Evolutionary conservation across 2,329 filamentous ascomycete species (phyloP), one percentile per base, ranked within the genome.

Genomic region (Sclerotinia spermophila): DNA sequence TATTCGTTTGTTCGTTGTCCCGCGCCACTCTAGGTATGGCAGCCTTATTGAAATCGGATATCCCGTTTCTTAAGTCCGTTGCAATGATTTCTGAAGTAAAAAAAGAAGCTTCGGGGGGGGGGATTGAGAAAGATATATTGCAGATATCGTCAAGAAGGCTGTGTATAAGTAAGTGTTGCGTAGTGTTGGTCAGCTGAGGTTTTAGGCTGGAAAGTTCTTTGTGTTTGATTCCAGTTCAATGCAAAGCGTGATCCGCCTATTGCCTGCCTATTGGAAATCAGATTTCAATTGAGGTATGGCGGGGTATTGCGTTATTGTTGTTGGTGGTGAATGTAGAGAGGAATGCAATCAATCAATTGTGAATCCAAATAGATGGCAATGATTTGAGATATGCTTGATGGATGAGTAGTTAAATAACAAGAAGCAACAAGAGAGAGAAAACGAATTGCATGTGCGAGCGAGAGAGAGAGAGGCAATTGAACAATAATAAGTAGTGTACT

Each of bases 121-220:
- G 27, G 67, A 62, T 53, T 33, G 67, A 10, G 56, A 51, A 8
- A 71, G 35, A 69, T 65, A 30, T 51, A 38, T 65, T 44, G 69
- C 68, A 64, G 51, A 55, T 69, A 33, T 72, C 53, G 48, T 71
- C 73, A 60, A 69, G 58, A 30, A 56, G 59, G 64, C 51, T 69
- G 68, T 55, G 60, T 58, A 66, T 21, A 55, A 66, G 67, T 56
- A 55, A 69, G 67, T 69, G 68, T 53, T 55, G 64, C 71, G 62
- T 62, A 51, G 69, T 53, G 60, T 73, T 71, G 74, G 74, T 76
- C 74, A 76, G 74, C 73, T 76, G 71, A 73, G 75, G 59, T 71
- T 71, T 71, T 69, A 72, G 71, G 71, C 55, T 73, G 70, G 75
- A 24, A 42, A 59, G 73, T 75, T 77, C 76, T 78, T 77, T 77